Percentiles rank a stretch among this genome's conserved stretches.
phyloP scores from a whole-genome alignment of 306 rosid species.

The Dryas alaskensis region DNA sequence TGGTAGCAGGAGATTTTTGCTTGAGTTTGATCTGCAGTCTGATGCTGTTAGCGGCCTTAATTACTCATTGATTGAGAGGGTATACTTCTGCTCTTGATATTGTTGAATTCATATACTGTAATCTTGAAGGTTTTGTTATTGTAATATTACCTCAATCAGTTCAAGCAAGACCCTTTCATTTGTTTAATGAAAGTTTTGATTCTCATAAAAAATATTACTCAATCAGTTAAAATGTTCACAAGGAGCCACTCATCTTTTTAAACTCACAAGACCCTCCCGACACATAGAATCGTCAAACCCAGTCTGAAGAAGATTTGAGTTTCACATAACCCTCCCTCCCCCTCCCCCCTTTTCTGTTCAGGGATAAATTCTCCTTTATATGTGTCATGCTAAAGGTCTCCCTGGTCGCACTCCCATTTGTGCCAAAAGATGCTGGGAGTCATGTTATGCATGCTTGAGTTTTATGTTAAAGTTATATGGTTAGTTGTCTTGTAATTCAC shows the following conservation, averaged over 20 bases:
- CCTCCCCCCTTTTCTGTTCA: neutral
- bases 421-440: neutral
- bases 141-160: neutral
- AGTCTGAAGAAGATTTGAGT: neutral
- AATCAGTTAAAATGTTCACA: neutral
- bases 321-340: neutral
- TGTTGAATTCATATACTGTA: constrained; percentile 14
- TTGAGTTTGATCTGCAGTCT: constrained; percentile 80
- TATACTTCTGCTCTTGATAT: constrained; percentile 33
- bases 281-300: neutral
- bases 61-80: constrained; percentile 68
- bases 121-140: neutral
- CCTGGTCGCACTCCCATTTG: neutral
- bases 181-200: neutral
- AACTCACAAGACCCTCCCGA: neutral
- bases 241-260: neutral
- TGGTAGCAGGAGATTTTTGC: constrained; percentile 90
- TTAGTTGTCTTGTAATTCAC: neutral
- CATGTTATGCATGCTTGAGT: neutral
- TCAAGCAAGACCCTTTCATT: neutral
- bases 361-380: neutral
- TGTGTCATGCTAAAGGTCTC: neutral
- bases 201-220: no score
- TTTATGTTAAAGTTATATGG: neutral
- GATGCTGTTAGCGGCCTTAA: constrained; percentile 79